A percentile compares a stretch with the other conserved stretches of the same genome.
Conservation (phyloP, 1,284 basidiomycete genomes). For the Polyporus tsugae region DNA sequence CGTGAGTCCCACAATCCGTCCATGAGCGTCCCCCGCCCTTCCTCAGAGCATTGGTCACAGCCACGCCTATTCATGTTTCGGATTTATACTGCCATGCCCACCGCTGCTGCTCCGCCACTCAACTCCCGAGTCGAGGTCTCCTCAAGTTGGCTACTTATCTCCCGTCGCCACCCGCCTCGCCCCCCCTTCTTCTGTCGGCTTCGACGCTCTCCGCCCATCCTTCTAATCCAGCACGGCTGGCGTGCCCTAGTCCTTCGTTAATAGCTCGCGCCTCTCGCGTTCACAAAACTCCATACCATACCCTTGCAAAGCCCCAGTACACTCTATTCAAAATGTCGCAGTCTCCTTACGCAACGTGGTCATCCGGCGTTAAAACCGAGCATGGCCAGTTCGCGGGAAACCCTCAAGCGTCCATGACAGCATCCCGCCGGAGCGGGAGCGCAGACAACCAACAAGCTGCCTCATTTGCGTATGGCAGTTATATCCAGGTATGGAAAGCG, state of each 20-base stretch:
- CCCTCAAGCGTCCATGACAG: conserved; percentile 30
- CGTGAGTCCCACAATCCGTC: conserved; percentile 20
- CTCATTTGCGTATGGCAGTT: conserved; percentile 34
- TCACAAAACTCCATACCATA: conserved; percentile 29
- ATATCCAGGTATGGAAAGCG: conserved; percentile 33
- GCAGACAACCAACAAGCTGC: conserved; percentile 41
- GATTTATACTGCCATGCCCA: conserved; percentile 32
- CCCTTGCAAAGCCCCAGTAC: conserved; percentile 28
- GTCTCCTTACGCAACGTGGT: conserved; percentile 39
- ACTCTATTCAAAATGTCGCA: conserved; percentile 40
- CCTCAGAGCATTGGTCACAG: conserved; percentile 22
- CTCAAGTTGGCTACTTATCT: conserved; percentile 46
- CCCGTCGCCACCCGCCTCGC: conserved; percentile 38
- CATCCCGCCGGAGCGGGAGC: conserved; percentile 36
- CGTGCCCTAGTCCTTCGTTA: conserved; percentile 33
- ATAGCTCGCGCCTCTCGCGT: conserved; percentile 32
- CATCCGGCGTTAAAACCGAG: conserved; percentile 36
- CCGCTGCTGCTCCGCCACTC: conserved; percentile 28
- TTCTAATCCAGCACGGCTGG: conserved; percentile 31
- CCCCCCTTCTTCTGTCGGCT: conserved; percentile 30
- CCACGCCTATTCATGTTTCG: conserved; percentile 33
- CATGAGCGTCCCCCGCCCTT: conserved; percentile 16
- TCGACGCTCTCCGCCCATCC: conserved; percentile 26
- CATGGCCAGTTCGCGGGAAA: conserved; percentile 36
- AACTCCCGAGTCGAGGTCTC: conserved; percentile 48